Evolutionary conservation across 2,329 filamentous ascomycete species (phyloP).

Genomic region (Paraphoma chrysanthemicola): DNA sequence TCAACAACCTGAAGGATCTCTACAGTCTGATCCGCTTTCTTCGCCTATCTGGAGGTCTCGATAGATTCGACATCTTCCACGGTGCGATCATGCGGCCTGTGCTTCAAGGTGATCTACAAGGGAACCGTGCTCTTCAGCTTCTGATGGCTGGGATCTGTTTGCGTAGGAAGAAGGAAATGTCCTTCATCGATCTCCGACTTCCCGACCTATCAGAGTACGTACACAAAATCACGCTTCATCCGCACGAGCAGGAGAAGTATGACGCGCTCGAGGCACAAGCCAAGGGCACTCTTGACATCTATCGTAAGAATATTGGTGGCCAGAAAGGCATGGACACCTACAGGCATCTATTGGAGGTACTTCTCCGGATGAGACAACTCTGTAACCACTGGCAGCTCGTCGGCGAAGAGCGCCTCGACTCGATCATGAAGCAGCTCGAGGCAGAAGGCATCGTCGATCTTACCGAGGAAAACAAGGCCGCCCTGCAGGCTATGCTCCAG

Average conservation of each 20-base stretch:
- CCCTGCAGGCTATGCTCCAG: conserved; percentile 77
- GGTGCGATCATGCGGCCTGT: conserved; percentile 73
- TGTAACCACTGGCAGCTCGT: conserved; percentile 91
- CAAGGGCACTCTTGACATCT: conserved; percentile 71
- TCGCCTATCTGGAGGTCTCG: conserved; percentile 75
- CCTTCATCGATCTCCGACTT: conserved; percentile 80
- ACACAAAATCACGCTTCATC: conserved; percentile 74
- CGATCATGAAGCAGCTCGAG: conserved; percentile 74
- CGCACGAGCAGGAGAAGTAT: conserved; percentile 79
- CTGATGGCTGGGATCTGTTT: conserved; percentile 84
- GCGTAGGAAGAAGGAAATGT: conserved; percentile 85
- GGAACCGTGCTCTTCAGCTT: conserved; percentile 72
- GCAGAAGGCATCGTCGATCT: conserved; percentile 71
- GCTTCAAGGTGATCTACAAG: conserved; percentile 61
- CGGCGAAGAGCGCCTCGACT: conserved; percentile 70
- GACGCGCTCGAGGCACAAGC: conserved; percentile 75
- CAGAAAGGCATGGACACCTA: conserved; percentile 60
- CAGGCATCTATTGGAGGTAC: conserved; percentile 77
- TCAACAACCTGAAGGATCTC: conserved; percentile 82
- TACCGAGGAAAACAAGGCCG: conserved; percentile 73
- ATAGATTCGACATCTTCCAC: conserved; percentile 77
- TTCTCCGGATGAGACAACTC: conserved; percentile 82
- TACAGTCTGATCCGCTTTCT: conserved; percentile 82
- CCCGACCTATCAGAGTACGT: conserved; percentile 80
- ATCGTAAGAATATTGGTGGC: conserved; percentile 55